A percentile compares a stretch with the other conserved stretches of the same genome.
These are phyloP conservation scores for Sporisorium scitamineum DNA, from an alignment of 1,284 basidiomycete species.

Conservation along the genomic window DNA sequence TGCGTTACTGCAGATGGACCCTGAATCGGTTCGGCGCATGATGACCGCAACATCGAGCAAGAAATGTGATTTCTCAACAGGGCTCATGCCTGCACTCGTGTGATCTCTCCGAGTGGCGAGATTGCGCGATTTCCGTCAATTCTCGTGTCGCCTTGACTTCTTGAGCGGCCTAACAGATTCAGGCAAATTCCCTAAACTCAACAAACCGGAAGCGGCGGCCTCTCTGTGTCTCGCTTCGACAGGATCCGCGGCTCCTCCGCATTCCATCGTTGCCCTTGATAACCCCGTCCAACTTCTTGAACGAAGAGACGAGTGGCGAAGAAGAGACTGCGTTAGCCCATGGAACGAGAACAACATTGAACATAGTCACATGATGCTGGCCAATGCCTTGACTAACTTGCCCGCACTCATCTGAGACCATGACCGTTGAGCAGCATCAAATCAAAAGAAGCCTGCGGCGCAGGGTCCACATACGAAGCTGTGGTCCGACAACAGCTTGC, in stretches of 20 bases:
- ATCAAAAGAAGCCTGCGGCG: no score
- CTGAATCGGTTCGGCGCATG: constrained; percentile 1
- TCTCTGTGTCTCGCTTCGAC: background rate
- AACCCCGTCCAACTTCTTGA: background rate
- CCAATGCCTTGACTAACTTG: no score
- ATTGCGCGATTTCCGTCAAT: background rate
- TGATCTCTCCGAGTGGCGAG: background rate
- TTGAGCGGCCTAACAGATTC: background rate
- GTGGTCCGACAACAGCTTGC: no score
- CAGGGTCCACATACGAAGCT: no score
- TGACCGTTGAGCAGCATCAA: no score
- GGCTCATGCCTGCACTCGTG: background rate
- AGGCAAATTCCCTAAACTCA: no score
- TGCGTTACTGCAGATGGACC: constrained; percentile 9
- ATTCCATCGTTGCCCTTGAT: background rate
- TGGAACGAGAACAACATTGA: no score
- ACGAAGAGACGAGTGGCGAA: no score
- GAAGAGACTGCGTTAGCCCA: no score
- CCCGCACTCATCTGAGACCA: no score
- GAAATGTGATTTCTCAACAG: background rate
- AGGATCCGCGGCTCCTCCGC: constrained; percentile 4
- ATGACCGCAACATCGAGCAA: constrained; percentile 4
- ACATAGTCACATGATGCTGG: no score
- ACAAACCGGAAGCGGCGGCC: background rate
- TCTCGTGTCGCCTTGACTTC: background rate